Evolutionary conservation across 306 rosid genomes (phyloP), one percentile per base, ranked within the genome.

Genomic region (Medicago arabica): DNA sequence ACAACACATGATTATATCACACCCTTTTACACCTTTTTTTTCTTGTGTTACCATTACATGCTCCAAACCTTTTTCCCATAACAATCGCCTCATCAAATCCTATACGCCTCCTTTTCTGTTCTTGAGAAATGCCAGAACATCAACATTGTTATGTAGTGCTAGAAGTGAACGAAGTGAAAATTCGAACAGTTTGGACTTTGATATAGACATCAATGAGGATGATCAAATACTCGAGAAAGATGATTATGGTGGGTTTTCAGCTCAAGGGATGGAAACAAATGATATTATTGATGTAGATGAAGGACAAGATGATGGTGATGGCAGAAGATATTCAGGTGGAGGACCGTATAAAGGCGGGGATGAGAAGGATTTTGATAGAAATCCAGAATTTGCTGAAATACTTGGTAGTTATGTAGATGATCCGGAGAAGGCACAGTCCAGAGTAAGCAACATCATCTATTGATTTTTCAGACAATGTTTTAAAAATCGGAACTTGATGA

Each of bases 371-470:
- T 85, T 78, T 39, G 98, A 91, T 62, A 74, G 86, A 71, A 92
- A 94, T 80, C 97, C 98, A 39, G 98, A 91, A 72, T 77, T 88
- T 21, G 98, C 97, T 82, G 89, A 91, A 25, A 89, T 91, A 73
- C 70, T 94, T 57, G 96, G 96, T 44, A 74, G 40, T 77, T 83
- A 77, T 78, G 80, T 94, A 14, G 96, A 91, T 66, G 83, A 94
- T 71, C 98, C 97, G 11, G 80, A 89, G 36, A 90, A 81, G 75
- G 94, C 91, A 31, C 93, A 80, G 14, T 87, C 96, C 69, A 92
- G 75, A 82, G 98, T 91, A 87, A 87, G 89, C 60, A 47, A 1
- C 57, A 57, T 50, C n/a, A 23, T 78, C 7, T 40, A 15, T 12
- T 38, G 14, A 60, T 80, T 23, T 13, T 74, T 69, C 9, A 23